A percentile compares a stretch with the other conserved stretches of the same genome.
These are phyloP conservation scores for Fraxinus velutina DNA, from an alignment of 305 asterid genomes.

Conservation along the genomic window DNA sequence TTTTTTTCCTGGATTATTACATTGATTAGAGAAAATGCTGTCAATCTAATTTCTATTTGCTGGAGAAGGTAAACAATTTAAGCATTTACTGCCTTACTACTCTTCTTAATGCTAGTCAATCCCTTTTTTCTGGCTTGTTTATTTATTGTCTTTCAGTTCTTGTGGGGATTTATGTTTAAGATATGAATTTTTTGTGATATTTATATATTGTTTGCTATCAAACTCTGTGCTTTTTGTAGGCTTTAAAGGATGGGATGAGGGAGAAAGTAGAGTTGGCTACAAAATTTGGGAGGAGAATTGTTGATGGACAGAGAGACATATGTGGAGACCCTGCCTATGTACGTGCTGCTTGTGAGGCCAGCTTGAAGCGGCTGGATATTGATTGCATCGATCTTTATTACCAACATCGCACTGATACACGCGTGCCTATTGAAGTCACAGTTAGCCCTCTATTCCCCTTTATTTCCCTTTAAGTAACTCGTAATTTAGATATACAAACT, in stretches of 20 bases:
- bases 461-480: neutral
- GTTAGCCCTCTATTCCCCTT: neutral
- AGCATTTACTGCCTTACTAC: neutral
- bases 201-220: neutral
- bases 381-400: neutral
- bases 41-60: neutral
- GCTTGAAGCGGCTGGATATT: conserved; percentile 1
- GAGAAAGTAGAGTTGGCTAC: conserved; percentile 34
- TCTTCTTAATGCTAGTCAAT: neutral
- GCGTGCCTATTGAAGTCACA: neutral
- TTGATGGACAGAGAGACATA: conserved; percentile 25
- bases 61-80: neutral
- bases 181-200: neutral
- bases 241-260: conserved; percentile 30
- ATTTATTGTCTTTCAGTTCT: neutral
- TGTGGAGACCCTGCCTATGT: conserved; percentile 34
- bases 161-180: neutral
- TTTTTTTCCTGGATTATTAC: neutral
- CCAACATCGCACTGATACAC: neutral
- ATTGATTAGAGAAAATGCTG: neutral
- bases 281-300: conserved; percentile 22
- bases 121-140: neutral
- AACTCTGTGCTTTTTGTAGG: conserved; percentile 16
- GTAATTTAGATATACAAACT: neutral
- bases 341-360: conserved; percentile 25